Evolutionary conservation across 169 alveolate species (phyloP).

Genomic region (Babesia divergens): DNA sequence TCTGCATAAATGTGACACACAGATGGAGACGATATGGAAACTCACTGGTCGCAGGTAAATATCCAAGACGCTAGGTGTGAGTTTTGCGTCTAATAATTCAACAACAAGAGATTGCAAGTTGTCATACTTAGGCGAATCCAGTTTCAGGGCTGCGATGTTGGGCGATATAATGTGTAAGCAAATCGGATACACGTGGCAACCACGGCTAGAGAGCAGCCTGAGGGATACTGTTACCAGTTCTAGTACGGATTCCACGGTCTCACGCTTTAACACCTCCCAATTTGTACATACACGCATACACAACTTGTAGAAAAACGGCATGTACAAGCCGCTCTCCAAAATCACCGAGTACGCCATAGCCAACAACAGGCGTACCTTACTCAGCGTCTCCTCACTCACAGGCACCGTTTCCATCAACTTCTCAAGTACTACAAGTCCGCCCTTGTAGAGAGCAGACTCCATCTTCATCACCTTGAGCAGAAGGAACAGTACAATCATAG

Average conservation of each 20-base stretch:
- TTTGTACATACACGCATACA: background rate
- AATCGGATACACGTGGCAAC: conserved; percentile 46
- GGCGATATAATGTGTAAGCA: conserved; percentile 42
- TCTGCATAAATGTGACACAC: conserved; percentile 10
- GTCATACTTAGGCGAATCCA: conserved; percentile 6
- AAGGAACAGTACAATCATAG: conserved; percentile 15
- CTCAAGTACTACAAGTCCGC: conserved; percentile 33
- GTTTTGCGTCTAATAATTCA: background rate
- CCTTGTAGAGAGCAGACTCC: conserved; percentile 31
- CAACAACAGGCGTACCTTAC: conserved; percentile 9
- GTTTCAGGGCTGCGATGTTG: conserved; percentile 12
- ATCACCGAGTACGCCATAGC: conserved; percentile 25
- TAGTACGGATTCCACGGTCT: conserved; percentile 20
- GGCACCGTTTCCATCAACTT: background rate
- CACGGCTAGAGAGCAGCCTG: conserved; percentile 10
- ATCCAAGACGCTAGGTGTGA: conserved; percentile 37
- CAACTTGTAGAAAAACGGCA: conserved; percentile 54
- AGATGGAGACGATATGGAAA: background rate
- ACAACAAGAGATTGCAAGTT: conserved; percentile 14
- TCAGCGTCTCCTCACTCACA: background rate
- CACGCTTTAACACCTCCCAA: background rate
- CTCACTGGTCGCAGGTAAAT: conserved; percentile 41
- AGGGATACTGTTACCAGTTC: conserved; percentile 36
- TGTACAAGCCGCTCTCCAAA: conserved; percentile 48
- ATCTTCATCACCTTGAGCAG: conserved; percentile 32